A percentile compares a stretch with the other conserved stretches of the same genome.
Evolutionary conservation across 1,139 yeast species (phyloP).

Genomic region (Hanseniaspora sp.): DNA sequence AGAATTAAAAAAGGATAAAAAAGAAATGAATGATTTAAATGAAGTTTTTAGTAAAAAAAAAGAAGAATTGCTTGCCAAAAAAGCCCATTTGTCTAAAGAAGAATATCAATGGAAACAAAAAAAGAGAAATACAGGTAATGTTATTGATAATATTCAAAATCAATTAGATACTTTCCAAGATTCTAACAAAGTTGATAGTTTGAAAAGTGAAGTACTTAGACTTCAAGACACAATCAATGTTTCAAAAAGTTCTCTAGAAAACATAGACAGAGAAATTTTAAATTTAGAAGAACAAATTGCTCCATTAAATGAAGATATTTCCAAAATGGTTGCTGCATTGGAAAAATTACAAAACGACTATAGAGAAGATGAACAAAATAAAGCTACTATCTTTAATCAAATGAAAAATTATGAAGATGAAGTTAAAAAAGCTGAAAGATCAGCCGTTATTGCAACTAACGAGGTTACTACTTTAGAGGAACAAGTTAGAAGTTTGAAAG

Average conservation of each 20-base stretch:
- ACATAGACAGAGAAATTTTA: conserved; percentile 25
- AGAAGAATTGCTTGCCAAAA: conserved; percentile 18
- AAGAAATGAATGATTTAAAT: conserved; percentile 19
- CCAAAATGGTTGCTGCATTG: not conserved
- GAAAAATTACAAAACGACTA: not conserved
- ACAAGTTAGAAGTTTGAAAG: not conserved
- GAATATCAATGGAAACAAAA: conserved; percentile 22
- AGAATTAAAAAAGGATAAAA: conserved; percentile 23
- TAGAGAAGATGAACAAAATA: not conserved
- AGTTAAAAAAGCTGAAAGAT: not conserved
- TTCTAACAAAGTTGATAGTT: conserved; percentile 32
- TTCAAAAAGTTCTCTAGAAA: conserved; percentile 27
- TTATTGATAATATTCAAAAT: conserved; percentile 23
- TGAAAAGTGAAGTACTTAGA: conserved; percentile 25
- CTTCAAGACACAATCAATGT: conserved; percentile 22
- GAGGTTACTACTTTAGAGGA: not conserved
- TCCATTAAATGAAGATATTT: conserved; percentile 22
- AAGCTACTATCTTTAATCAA: not conserved
- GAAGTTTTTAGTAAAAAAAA: conserved; percentile 21
- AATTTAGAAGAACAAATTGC: conserved; percentile 27
- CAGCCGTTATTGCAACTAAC: not conserved
- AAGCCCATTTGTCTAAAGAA: conserved; percentile 20
- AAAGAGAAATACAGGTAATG: conserved; percentile 16
- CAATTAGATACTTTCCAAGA: conserved; percentile 32
- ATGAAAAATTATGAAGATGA: not conserved